Base-by-base conservation (phyloP, 75 land plant genomes). In the Chamaecyparis obtusa region DNA sequence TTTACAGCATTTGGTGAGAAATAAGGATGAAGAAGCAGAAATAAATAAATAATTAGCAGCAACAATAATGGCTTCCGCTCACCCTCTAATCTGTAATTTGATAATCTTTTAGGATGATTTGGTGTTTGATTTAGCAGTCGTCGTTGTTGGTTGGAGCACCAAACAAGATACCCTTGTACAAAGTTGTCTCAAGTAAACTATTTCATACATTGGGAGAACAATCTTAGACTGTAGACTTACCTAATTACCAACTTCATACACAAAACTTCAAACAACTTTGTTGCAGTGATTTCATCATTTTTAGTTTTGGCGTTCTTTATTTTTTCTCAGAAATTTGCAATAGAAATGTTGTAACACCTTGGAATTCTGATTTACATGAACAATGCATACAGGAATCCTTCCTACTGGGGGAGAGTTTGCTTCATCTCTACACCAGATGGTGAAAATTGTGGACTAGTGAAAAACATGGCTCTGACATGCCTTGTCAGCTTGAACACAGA, bases 371-470 rank as follows among this genome's bases (percentile, higher is more conserved):
- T 11, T 46, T 9, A 1, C 5, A 11, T 44, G n/a, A 41, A 33
- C 14, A 32, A 74, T 90, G 85, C 37, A 54, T 87, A 72, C 93
- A 97, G 99, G 69, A 97, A 96, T 82, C 91, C 92, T 67, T 97
- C 99, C 1, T 92, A 91, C 87, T 95, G 94, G 93, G 76, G 99
- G 27, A 95, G 91, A 87, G 78, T 98, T 79, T 98, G 99, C 90
- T 94, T 98, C 79, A 88, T 98, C 32, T 93, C 98, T 43, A 95
- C 99, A 14, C 90, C 97, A 33, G 99, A 98, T 93, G 99, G 97
- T 55, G 96, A 94, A 85, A 95, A 95, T 37, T 98, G 99, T 87
- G 99, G 99, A 83, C 94, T 98, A 30, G 94, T 96, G 21, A 98
- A 98, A 69, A 98, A 93, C 90, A 85, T 98, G 85, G 97, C 99